Base-by-base conservation (phyloP, 192 early-diverging fungal species). In the Coemansia sp. region DNA sequence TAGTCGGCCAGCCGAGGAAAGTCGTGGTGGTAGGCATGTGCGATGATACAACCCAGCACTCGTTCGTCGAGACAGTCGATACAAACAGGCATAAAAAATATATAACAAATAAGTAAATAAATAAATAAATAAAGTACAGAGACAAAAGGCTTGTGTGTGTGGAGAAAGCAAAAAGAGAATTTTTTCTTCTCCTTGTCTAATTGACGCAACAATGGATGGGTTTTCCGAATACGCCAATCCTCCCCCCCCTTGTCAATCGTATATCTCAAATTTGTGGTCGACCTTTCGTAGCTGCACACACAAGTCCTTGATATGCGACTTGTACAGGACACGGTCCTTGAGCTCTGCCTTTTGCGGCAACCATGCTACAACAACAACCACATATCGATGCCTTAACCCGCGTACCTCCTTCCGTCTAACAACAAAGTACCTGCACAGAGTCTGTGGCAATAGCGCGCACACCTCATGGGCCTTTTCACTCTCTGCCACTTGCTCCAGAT, bases 251-350 rank as follows among this genome's bases (percentile, higher is more conserved):
- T 4, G 3, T 50, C n/a, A 50, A 15, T 75, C 36, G n/a, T 41
- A 40, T 8, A 75, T 56, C 26, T 61, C 53, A 12, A 75, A 56
- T 27, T 50, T 56, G 18, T 35, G 65, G 46, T 75, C 58, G 7
- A 53, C 46, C 17, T 42, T 42, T 0, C 65, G 43, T 0, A 75
- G n/a, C 46, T 69, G 66, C 1, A 17, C 41, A 22, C 29, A 56
- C 18, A 68, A 57, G 1, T 46, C 58, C 3, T 15, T 10, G 3
- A 58, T 17, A 19, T 24, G 21, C 0, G 19, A 19, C 55, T 64
- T 65, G 27, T 69, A 75, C 52, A 68, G 2, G 1, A 58, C 44
- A 0, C 53, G 24, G 0, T 64, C 58, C 3, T 48, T 46, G 17
- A 38, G 24, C n/a, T 48, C 10, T 15, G 71, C 71, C 0, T 34